A percentile compares a stretch with the other conserved stretches of the same genome.
Evolutionary conservation across 2,329 filamentous ascomycete species (phyloP).

Genomic region (Mycosphaerelloides madeirae): DNA sequence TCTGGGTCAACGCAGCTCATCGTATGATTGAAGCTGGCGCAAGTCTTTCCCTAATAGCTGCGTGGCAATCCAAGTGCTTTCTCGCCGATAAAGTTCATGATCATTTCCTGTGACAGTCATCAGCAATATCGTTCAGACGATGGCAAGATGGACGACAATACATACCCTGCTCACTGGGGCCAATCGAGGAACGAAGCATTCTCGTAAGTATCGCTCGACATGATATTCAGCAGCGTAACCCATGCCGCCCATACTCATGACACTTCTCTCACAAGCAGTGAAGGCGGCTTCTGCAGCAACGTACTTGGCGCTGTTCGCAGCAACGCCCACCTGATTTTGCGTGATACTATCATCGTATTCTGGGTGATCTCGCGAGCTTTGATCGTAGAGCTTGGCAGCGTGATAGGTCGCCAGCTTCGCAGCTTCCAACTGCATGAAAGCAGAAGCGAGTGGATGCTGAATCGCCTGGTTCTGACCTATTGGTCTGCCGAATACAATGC

Average conservation of each 20-base stretch:
- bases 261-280: conserved; percentile 55
- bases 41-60: conserved; percentile 51
- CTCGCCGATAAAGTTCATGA: conserved; percentile 67
- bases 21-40: too few relatives aligned
- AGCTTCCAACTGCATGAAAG: conserved; percentile 58
- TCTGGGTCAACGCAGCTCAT: too few relatives aligned
- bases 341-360: conserved; percentile 36
- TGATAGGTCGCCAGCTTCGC: conserved; percentile 59
- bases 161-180: conserved; percentile 54
- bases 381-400: conserved; percentile 55
- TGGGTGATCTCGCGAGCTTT: conserved; percentile 32
- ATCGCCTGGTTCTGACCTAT: conserved; percentile 60
- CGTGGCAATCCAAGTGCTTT: conserved; percentile 62
- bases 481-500: conserved; percentile 52
- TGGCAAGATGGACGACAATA: conserved; percentile 2
- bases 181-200: conserved; percentile 56
- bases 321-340: conserved; percentile 48
- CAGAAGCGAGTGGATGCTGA: conserved; percentile 54
- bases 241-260: conserved; percentile 58
- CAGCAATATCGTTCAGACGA: neutral
- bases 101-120: conserved; percentile 57
- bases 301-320: conserved; percentile 55
- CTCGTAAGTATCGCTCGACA: conserved; percentile 56
- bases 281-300: conserved; percentile 59
- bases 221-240: conserved; percentile 61